phyloP scores from a whole-genome alignment of 108 stramenopile species.

The Skeletonema costatum region DNA sequence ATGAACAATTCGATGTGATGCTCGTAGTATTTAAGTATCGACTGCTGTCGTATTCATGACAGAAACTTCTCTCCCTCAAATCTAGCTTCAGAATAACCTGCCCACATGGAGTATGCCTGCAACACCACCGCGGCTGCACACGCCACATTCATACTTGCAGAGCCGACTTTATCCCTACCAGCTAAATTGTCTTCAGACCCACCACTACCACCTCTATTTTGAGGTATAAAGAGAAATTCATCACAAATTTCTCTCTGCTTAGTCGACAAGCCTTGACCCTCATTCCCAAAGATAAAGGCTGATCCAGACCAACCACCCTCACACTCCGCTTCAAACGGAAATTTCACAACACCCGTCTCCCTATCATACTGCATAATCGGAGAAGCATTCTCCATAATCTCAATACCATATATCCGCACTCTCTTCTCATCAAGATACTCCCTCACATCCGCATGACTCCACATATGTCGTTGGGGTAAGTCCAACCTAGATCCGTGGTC shows the following conservation, averaged over 20 bases:
- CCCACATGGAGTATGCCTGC: slow-evolving; percentile 28
- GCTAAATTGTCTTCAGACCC: too few species aligned
- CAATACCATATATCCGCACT: slow-evolving; percentile 28
- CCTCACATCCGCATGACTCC: slow-evolving; percentile 10
- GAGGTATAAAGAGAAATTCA: slow-evolving; percentile 19
- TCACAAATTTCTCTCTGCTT: slow-evolving; percentile 21
- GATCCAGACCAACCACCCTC: slow-evolving; percentile 1
- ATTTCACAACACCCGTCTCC: slow-evolving; percentile 12
- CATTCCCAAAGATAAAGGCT: slow-evolving; percentile 26
- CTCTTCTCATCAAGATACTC: slow-evolving; percentile 6
- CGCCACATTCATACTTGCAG: slow-evolving; percentile 26
- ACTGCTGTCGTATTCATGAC: not conserved
- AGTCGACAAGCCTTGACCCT: slow-evolving; percentile 14
- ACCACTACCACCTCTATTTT: slow-evolving; percentile 10
- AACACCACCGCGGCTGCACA: slow-evolving; percentile 20
- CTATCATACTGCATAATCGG: slow-evolving; percentile 19
- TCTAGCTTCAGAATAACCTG: slow-evolving; percentile 16
- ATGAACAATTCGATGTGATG: too few species aligned
- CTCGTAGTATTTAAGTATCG: too few species aligned
- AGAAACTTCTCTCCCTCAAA: slow-evolving; percentile 18
- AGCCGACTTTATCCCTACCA: slow-evolving; percentile 8
- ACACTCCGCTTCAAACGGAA: slow-evolving; percentile 9
- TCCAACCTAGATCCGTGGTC: slow-evolving; percentile 25
- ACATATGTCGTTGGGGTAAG: slow-evolving; percentile 25
- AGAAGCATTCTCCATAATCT: slow-evolving; percentile 20